A percentile compares a stretch with the other conserved stretches of the same genome.
These are phyloP conservation scores for Pythium sp. DNA, from an alignment of 352 stramenopile species.

Conservation along the genomic window DNA sequence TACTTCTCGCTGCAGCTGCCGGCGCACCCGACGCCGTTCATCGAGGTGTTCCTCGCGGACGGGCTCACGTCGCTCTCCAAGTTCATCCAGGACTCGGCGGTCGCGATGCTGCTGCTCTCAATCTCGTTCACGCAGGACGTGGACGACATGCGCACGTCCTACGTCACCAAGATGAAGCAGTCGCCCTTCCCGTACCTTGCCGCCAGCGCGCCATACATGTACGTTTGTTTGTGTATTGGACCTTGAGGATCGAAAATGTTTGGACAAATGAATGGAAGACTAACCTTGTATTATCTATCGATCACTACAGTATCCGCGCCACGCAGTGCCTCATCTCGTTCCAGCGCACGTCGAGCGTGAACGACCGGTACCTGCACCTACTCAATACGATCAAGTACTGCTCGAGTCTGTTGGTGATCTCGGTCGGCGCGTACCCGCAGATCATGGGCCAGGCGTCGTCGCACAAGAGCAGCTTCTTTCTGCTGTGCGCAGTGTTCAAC, in stretches of 20 bases:
- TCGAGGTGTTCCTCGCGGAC: conserved; percentile 80
- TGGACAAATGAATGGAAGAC: background rate
- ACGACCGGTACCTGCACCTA: conserved; percentile 79
- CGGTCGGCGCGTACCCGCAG: conserved; percentile 69
- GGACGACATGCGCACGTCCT: conserved; percentile 43
- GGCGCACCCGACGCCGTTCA: conserved; percentile 56
- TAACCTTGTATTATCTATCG: conserved; percentile 3
- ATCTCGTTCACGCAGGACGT: conserved; percentile 51
- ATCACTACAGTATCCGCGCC: conserved; percentile 51
- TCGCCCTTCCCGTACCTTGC: conserved; percentile 71
- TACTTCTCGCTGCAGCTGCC: conserved; percentile 51
- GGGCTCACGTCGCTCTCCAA: conserved; percentile 83
- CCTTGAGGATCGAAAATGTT: too few species aligned
- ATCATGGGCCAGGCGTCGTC: conserved; percentile 47
- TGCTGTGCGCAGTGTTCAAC: conserved; percentile 86
- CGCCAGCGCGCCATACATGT: conserved; percentile 74
- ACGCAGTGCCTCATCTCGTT: conserved; percentile 84
- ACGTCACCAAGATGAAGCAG: conserved; percentile 70
- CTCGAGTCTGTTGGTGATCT: conserved; percentile 77
- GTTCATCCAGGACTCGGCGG: conserved; percentile 69
- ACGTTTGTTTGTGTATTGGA: background rate
- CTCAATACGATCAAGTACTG: conserved; percentile 88
- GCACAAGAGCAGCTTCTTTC: conserved; percentile 66
- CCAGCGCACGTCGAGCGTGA: conserved; percentile 56
- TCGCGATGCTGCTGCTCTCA: conserved; percentile 60